Percentiles rank a stretch among this genome's conserved stretches.
phyloP scores from a whole-genome alignment of 345 rosid species.

The Corymbia maculata region DNA sequence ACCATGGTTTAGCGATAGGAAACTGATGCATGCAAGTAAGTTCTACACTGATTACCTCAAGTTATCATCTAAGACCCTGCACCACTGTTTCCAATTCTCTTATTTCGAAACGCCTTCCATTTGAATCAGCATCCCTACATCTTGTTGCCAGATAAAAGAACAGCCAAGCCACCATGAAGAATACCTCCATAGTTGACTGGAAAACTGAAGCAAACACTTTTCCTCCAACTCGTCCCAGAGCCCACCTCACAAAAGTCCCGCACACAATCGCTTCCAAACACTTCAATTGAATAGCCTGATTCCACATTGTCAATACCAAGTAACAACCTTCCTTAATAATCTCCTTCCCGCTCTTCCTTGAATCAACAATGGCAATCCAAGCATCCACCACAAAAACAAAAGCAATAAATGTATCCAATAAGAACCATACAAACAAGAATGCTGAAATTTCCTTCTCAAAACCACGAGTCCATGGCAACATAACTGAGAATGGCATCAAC shows the following conservation, averaged over 20 bases:
- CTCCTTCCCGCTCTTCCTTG: slow-evolving; percentile 79
- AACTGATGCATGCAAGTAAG: background rate
- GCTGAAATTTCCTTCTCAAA: slow-evolving; percentile 82
- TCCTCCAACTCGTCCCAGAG: slow-evolving; percentile 39
- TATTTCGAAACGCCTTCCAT: slow-evolving; percentile 71
- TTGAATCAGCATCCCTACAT: slow-evolving; percentile 59
- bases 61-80: slow-evolving; percentile 57
- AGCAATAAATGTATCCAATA: slow-evolving; percentile 59
- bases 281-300: slow-evolving; percentile 72
- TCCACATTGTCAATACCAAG: slow-evolving; percentile 57
- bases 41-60: slow-evolving; percentile 3
- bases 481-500: slow-evolving; percentile 83
- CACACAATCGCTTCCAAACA: slow-evolving; percentile 76
- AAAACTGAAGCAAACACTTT: slow-evolving; percentile 41
- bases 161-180: slow-evolving; percentile 87
- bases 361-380: slow-evolving; percentile 78
- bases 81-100: slow-evolving; percentile 76
- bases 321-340: slow-evolving; percentile 84
- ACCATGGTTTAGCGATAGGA: background rate
- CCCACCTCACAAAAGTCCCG: slow-evolving; percentile 63
- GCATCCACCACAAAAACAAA: slow-evolving; percentile 70
- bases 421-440: slow-evolving; percentile 76
- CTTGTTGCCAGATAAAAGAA: slow-evolving; percentile 68
- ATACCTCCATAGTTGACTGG: slow-evolving; percentile 79
- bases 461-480: slow-evolving; percentile 78